Evolutionary conservation across 331 rosid species (phyloP), one percentile per base, ranked within the genome.

Genomic region (Quercus phellos): DNA sequence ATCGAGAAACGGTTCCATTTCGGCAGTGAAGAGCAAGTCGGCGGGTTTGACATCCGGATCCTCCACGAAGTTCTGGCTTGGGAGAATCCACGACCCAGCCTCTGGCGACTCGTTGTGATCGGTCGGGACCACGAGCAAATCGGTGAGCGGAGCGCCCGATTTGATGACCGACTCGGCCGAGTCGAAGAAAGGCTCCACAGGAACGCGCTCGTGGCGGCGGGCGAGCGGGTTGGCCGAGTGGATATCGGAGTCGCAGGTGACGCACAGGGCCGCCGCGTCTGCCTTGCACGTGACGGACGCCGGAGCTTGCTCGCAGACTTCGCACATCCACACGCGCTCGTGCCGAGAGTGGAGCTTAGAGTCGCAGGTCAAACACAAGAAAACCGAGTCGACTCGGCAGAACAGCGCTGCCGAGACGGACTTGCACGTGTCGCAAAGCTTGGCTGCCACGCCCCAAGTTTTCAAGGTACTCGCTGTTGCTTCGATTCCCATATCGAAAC

Each of bases 201-300:
- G 96, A 13, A 93, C 90, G 0, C 99, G 94, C 51, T 92, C 97
- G 90, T 95, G 99, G 79, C 99, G 99, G 13, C 86, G 86, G 0
- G 99, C 91, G 13, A 95, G 89, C 0, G 98, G 98, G 61, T 95
- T 92, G 0, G 98, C 99, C 0, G 99, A 95, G 84, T 95, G 99
- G 85, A 95, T 91, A 30, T 95, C 99, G 0, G 94, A 84, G 66
- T 95, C 97, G 85, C 97, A 94, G 9, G 97, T 75, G 90, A 91
- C 90, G 51, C 99, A 94, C 55, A 94, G 97, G 0, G 92, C 91
- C 0, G 98, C 99, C 8, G 99, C 98, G 84, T 95, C 99, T 0
- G 99, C 99, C 83, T 93, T 92, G 85, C 99, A 95, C 69, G 95
- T 92, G 88, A 95, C 94, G 5, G 92, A 79, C 0, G 97, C 99